phyloP scores from a whole-genome alignment of 2,329 filamentous ascomycete species.

The Penicillium italicum region DNA sequence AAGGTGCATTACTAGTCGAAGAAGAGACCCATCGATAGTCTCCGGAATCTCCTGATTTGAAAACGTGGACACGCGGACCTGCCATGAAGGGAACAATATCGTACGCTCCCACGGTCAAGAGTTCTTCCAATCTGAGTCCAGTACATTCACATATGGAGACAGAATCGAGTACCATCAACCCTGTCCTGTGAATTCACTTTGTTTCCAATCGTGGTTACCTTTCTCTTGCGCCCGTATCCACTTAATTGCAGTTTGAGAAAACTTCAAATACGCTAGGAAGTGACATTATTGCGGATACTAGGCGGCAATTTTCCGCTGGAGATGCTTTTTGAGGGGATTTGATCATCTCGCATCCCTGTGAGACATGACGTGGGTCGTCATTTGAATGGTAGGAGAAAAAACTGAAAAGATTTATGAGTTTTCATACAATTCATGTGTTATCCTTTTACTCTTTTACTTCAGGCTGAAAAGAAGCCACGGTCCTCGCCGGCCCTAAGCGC shows the following conservation, averaged over 20 bases:
- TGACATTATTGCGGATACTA: slow-evolving; percentile 11
- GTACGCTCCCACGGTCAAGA: neutral
- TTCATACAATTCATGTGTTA: neutral
- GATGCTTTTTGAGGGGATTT: neutral
- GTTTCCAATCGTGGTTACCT: neutral
- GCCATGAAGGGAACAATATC: neutral
- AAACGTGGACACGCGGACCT: neutral
- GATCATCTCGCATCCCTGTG: neutral
- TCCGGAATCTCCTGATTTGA: neutral
- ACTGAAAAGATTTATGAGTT: neutral
- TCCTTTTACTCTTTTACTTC: neutral
- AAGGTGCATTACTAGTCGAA: neutral
- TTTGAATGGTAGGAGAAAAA: neutral
- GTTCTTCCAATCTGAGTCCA: neutral
- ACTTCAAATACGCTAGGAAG: neutral
- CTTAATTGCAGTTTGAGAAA: slow-evolving; percentile 6
- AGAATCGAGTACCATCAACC: neutral
- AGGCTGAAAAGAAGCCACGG: slow-evolving; percentile 1
- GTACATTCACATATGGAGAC: neutral
- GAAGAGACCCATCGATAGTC: neutral
- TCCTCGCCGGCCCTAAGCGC: neutral
- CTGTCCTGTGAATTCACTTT: neutral
- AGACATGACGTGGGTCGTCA: slow-evolving; percentile 2
- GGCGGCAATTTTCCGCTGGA: neutral
- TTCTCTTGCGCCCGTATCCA: neutral